Base-by-base conservation (phyloP, 805 yeast genomes). In the Zygosaccharomyces bisporus region DNA sequence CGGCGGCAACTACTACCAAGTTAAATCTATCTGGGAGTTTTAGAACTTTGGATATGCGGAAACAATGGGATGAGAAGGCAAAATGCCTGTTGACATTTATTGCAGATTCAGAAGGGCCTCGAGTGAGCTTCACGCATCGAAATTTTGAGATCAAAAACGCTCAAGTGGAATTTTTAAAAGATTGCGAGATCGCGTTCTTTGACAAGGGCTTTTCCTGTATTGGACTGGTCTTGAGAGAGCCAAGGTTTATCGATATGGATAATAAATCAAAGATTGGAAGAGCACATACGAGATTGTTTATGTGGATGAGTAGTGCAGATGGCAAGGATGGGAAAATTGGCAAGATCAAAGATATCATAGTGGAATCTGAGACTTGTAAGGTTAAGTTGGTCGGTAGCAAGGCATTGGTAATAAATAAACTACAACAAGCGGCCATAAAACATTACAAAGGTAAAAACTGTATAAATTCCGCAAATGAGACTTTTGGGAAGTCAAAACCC, bases 141-240 rank as follows among this genome's bases (percentile, higher is more conserved):
- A 46, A 47, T 21, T 29, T 27, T 13, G 47, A 34, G 4, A 51
- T 57, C 4, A 44, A 45, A 3, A 49, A 46, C 21, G 34, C 56
- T 6, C 49, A 47, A 19, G 24, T 58, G 4, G 50, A 55, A 35
- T 44, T 56, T 12, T 30, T 36, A 19, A 24, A 27, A n/a, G 61
- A 58, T 25, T 56, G 62, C 37, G 44, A 51, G 20, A 25, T 16
- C 24, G 27, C 54, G 9, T 20, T 47, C 9, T 48, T 57, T 31
- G 63, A 57, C 39, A 20, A 46, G 20, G 38, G 39, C 3, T 43
- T 39, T 29, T 29, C 47, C 6, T 41, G 39, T 16, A 43, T 61
- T 31, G 64, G 54, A 16, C 30, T 58, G 16, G 18, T 46, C 2
- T 44, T 61, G 23, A 50, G 35, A 14, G 39, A 45, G 6, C 23